Evolutionary conservation across 2,329 filamentous ascomycete genomes (phyloP).

Genomic region (Fusarium vanettenii): DNA sequence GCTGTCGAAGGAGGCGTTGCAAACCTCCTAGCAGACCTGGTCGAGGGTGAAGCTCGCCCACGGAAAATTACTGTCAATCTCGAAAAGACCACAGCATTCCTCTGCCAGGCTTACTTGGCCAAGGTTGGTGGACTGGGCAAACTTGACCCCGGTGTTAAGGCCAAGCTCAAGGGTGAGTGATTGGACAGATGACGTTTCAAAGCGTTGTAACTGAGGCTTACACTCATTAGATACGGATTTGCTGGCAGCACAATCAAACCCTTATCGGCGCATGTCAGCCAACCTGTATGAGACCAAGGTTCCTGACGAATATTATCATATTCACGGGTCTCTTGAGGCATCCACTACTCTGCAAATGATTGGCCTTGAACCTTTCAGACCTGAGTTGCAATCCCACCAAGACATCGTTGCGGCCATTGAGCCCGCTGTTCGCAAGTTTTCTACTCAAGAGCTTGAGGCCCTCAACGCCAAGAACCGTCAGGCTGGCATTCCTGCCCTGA

Average conservation of each 20-base stretch:
- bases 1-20: conserved; percentile 54
- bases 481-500: conserved; percentile 70
- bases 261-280: conserved; percentile 78
- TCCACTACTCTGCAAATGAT: conserved; percentile 77
- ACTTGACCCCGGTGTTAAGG: conserved; percentile 49
- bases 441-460: conserved; percentile 65
- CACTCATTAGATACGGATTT: conserved; percentile 73
- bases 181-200: background rate
- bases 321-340: conserved; percentile 80
- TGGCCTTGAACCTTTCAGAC: conserved; percentile 70
- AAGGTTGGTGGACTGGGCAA: conserved; percentile 53
- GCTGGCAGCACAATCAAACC: conserved; percentile 75
- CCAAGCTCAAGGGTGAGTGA: conserved; percentile 44
- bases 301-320: conserved; percentile 77
- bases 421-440: conserved; percentile 65
- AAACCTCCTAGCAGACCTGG: conserved; percentile 45
- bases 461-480: conserved; percentile 67
- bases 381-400: conserved; percentile 70
- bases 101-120: conserved; percentile 51
- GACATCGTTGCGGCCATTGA: conserved; percentile 71
- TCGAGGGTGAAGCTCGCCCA: conserved; percentile 12
- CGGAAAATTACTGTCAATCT: conserved; percentile 47
- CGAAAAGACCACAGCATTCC: conserved; percentile 58
- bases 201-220: background rate
- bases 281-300: conserved; percentile 77